phyloP scores from a whole-genome alignment of 106 monocot species.

The Dendrobium nobile region DNA sequence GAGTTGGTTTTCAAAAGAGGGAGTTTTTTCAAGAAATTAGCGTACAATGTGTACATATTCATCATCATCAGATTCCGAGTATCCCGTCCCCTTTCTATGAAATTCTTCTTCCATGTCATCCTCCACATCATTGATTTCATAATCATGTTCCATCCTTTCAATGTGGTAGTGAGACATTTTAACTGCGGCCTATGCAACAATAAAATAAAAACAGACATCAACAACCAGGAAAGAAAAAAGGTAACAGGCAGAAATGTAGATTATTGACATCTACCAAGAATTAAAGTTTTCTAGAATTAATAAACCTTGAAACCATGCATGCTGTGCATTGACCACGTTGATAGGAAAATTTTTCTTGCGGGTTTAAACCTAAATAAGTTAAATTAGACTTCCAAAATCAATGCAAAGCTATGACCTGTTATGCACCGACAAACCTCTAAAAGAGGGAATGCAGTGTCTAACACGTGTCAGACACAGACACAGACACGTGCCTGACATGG shows the following conservation, averaged over 20 bases:
- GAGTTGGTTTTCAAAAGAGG: background rate
- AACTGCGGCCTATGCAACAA: background rate
- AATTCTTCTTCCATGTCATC: constrained; percentile 72
- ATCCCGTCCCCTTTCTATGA: constrained; percentile 18
- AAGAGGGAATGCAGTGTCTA: no score
- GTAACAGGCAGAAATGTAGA: no score
- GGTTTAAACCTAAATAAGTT: no score
- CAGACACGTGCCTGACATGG: no score
- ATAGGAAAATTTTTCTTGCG: background rate
- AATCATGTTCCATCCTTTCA: constrained; percentile 3
- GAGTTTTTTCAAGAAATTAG: background rate
- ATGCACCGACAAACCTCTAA: no score
- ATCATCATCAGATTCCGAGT: constrained; percentile 59
- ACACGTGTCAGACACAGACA: no score
- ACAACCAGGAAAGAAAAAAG: no score
- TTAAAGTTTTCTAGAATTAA: background rate
- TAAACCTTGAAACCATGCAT: background rate
- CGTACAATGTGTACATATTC: constrained; percentile 42
- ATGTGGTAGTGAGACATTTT: background rate
- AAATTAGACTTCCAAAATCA: no score
- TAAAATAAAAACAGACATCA: background rate
- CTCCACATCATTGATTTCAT: constrained; percentile 56
- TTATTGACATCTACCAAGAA: background rate
- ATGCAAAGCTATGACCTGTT: no score
- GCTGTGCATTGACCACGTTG: background rate